phyloP scores from a whole-genome alignment of 2,329 filamentous ascomycete species.

The Verticillium dahliae region DNA sequence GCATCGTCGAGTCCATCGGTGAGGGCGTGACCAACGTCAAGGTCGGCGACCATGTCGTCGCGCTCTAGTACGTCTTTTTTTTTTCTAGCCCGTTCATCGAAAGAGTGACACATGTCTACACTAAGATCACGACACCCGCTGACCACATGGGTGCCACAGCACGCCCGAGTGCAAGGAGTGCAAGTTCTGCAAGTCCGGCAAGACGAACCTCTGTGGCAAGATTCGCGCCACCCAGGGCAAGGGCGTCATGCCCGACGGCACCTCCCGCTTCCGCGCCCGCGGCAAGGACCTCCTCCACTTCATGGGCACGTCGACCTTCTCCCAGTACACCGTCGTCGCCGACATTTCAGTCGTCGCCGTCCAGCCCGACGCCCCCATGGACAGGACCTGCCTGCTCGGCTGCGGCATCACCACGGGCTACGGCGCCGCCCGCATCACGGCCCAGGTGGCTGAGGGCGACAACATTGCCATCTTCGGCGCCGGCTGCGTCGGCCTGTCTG shows the following conservation, averaged over 20 bases:
- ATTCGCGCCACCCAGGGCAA: conserved; percentile 94
- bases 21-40: conserved; percentile 95
- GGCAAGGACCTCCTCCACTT: conserved; percentile 95
- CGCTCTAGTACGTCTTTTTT: conserved; percentile 62
- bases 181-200: conserved; percentile 99
- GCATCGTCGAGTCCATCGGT: conserved; percentile 87
- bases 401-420: conserved; percentile 99
- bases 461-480: conserved; percentile 92
- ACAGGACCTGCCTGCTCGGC: conserved; percentile 90
- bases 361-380: conserved; percentile 84
- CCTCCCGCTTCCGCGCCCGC: conserved; percentile 87
- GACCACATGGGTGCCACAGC: conserved; percentile 38
- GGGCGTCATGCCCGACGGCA: conserved; percentile 96
- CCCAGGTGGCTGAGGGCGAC: conserved; percentile 82
- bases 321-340: conserved; percentile 96
- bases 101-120: too few species aligned
- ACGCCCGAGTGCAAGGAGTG: conserved; percentile 96
- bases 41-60: conserved; percentile 83
- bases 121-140: background rate
- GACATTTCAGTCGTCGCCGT: conserved; percentile 97
- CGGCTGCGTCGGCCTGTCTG: conserved; percentile 90
- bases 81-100: too few species aligned
- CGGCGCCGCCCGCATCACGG: conserved; percentile 89
- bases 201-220: conserved; percentile 99
- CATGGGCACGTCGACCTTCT: conserved; percentile 99